phyloP scores from a whole-genome alignment of 1,139 yeast species.

The Geotrichum cucujoidarum region DNA sequence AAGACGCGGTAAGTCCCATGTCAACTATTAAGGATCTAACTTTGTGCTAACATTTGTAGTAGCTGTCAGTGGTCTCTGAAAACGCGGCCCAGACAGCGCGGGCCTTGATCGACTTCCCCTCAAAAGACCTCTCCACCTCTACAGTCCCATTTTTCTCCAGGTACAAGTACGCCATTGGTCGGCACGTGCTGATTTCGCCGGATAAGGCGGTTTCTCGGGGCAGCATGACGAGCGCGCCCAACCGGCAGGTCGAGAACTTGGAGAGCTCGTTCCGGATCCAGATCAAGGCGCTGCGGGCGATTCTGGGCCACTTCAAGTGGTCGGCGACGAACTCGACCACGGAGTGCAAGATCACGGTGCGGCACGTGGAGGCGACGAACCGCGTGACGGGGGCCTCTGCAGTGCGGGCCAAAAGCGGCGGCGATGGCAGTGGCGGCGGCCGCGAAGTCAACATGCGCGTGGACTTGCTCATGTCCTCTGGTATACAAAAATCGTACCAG shows the following conservation, averaged over 20 bases:
- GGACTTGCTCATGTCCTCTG: slow-evolving; percentile 8
- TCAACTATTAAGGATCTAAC: neutral
- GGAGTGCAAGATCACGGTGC: slow-evolving; percentile 8
- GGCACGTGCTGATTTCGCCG: slow-evolving; percentile 3
- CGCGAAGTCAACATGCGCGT: slow-evolving; percentile 11
- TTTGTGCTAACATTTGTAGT: neutral
- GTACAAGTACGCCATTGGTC: slow-evolving; percentile 7
- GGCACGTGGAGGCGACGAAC: slow-evolving; percentile 10
- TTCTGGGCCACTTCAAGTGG: slow-evolving; percentile 7
- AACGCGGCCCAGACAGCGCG: slow-evolving; percentile 7
- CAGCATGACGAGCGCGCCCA: neutral
- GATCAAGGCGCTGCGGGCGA: slow-evolving; percentile 7
- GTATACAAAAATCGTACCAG: slow-evolving; percentile 12
- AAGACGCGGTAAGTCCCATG: neutral
- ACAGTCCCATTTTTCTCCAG: slow-evolving; percentile 5
- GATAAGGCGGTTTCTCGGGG: neutral
- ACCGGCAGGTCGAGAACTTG: neutral
- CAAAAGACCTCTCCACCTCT: neutral
- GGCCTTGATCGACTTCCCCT: slow-evolving; percentile 7
- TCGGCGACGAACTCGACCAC: slow-evolving; percentile 1
- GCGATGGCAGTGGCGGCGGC: slow-evolving; percentile 1
- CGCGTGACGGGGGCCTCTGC: slow-evolving; percentile 3
- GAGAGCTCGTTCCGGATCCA: slow-evolving; percentile 13
- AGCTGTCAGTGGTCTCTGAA: slow-evolving; percentile 12
- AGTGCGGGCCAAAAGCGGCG: slow-evolving; percentile 8